These are phyloP conservation scores for Euptelea pleiosperma DNA, from an alignment of 164 flowering plant species.

Conservation along the genomic window DNA sequence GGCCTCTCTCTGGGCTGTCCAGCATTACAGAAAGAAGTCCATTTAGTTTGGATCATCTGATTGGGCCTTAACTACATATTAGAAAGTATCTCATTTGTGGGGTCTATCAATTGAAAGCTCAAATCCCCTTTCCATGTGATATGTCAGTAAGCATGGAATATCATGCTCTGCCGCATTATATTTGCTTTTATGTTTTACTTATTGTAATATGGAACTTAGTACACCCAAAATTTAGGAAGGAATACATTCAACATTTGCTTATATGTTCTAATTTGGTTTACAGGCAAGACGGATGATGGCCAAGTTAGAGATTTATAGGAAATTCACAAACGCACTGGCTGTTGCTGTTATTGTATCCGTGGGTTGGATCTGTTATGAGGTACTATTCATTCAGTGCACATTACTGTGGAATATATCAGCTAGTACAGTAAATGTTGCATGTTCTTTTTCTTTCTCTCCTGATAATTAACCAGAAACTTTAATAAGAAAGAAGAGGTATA, in stretches of 20 bases:
- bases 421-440: too few species aligned
- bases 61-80: background rate
- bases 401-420: background rate
- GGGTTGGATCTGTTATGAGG: conserved; percentile 97
- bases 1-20: too few species aligned
- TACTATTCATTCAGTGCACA: conserved; percentile 24
- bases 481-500: too few species aligned
- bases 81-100: background rate
- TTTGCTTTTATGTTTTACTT: too few species aligned
- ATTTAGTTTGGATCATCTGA: background rate
- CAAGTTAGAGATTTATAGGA: conserved; percentile 89
- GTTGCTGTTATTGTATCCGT: conserved; percentile 89
- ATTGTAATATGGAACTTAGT: too few species aligned
- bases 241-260: background rate
- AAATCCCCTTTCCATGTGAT: too few species aligned
- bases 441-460: too few species aligned
- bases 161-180: too few species aligned
- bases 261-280: conserved; percentile 2
- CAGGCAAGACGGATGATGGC: conserved; percentile 88
- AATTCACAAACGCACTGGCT: conserved; percentile 93
- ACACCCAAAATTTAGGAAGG: too few species aligned
- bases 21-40: too few species aligned
- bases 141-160: too few species aligned
- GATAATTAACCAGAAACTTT: too few species aligned
- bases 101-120: background rate